Conservation (phyloP, 495 filamentous ascomycete species). For the Hyaloscypha bicolor region DNA sequence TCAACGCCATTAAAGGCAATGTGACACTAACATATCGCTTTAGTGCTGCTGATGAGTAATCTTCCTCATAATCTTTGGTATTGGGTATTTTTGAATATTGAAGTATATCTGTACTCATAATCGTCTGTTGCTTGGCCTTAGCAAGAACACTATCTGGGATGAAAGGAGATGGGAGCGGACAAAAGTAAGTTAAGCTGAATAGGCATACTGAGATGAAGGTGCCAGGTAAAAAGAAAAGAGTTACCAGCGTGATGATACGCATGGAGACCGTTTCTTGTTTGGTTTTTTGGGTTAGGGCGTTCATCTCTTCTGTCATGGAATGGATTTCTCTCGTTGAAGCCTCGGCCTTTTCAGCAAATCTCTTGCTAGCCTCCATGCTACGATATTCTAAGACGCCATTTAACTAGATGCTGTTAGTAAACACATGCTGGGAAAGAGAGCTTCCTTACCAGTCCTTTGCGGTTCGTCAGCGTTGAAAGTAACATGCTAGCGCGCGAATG, state of each 20-base stretch:
- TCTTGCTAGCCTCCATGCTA: slow-evolving; percentile 36
- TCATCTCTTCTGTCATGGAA: slow-evolving; percentile 37
- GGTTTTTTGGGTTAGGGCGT: slow-evolving; percentile 39
- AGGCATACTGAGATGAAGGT: slow-evolving; percentile 43
- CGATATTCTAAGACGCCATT: slow-evolving; percentile 32
- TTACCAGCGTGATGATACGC: slow-evolving; percentile 45
- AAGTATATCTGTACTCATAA: slow-evolving; percentile 26
- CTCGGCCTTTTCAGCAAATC: slow-evolving; percentile 35
- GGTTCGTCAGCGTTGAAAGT: slow-evolving; percentile 31
- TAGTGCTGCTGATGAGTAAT: neutral
- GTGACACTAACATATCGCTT: slow-evolving; percentile 15
- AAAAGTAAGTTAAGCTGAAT: slow-evolving; percentile 6
- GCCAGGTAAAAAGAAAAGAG: slow-evolving; percentile 44
- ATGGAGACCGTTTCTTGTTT: slow-evolving; percentile 46
- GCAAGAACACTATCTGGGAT: neutral
- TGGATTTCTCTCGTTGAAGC: slow-evolving; percentile 38
- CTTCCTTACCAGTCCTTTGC: slow-evolving; percentile 34
- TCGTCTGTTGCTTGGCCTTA: slow-evolving; percentile 1
- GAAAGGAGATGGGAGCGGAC: neutral
- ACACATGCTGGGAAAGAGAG: slow-evolving; percentile 16
- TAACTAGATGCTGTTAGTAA: slow-evolving; percentile 16
- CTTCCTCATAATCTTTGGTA: slow-evolving; percentile 4
- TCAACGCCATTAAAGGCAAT: slow-evolving; percentile 14
- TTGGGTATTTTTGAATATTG: slow-evolving; percentile 9
- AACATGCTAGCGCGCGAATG: slow-evolving; percentile 34